A percentile compares a stretch with the other conserved stretches of the same genome.
Evolutionary conservation across 495 filamentous ascomycete genomes (phyloP).

Genomic region (Penicillium robsamsonii): DNA sequence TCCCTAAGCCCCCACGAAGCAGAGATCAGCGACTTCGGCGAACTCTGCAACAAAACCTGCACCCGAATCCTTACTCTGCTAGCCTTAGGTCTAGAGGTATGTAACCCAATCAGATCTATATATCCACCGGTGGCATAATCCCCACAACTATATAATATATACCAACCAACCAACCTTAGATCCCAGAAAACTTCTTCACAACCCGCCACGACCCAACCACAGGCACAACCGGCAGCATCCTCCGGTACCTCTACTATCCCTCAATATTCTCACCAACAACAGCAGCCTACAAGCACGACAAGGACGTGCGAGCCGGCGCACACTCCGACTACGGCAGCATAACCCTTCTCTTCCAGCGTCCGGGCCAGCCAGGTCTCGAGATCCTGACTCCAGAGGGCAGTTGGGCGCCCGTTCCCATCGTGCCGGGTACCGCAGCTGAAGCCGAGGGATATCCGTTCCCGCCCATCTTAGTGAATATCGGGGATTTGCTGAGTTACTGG

Average conservation of each 20-base stretch:
- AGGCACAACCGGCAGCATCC: constrained; percentile 67
- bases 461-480: constrained; percentile 90
- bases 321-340: constrained; percentile 67
- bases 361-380: constrained; percentile 82
- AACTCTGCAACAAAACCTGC: constrained; percentile 71
- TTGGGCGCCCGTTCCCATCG: constrained; percentile 49
- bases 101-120: neutral
- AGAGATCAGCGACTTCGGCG: constrained; percentile 62
- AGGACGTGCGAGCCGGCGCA: constrained; percentile 63
- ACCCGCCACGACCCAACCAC: constrained; percentile 59
- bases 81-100: constrained; percentile 67
- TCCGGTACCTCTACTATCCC: constrained; percentile 83
- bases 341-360: constrained; percentile 74
- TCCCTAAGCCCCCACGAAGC: constrained; percentile 58
- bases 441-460: constrained; percentile 49
- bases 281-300: constrained; percentile 45
- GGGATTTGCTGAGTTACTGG: constrained; percentile 89
- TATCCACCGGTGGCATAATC: neutral
- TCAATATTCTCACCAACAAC: constrained; percentile 45
- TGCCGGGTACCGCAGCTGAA: constrained; percentile 33
- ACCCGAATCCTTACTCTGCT: constrained; percentile 70
- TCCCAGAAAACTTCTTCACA: constrained; percentile 67
- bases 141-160: constrained; percentile 6
- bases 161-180: constrained; percentile 28
- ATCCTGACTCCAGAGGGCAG: constrained; percentile 58